These are phyloP conservation scores for Sclerotinia trifoliorum DNA, from an alignment of 2,329 filamentous ascomycete genomes.

Conservation along the genomic window DNA sequence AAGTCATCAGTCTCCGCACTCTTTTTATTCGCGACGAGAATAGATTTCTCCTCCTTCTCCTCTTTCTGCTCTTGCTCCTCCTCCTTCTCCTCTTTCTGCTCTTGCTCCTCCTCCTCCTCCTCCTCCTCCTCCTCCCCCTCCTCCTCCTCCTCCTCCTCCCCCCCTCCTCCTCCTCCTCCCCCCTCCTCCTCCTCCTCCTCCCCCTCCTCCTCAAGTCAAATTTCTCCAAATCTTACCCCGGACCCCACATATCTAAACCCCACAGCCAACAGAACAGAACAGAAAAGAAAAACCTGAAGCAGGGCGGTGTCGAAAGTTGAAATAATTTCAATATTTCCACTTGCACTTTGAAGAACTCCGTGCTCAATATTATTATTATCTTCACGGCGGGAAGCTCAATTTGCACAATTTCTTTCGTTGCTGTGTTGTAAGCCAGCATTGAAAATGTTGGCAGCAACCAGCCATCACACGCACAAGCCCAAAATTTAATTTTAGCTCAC, in stretches of 20 bases:
- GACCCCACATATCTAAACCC: background rate
- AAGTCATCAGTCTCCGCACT: background rate
- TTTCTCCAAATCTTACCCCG: background rate
- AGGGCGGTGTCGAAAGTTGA: background rate
- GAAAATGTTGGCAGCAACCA: background rate
- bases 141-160: too few relatives aligned
- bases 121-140: background rate
- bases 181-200: too few relatives aligned
- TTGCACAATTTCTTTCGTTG: background rate
- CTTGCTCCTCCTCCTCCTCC: too few relatives aligned
- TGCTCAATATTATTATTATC: background rate
- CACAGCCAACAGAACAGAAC: background rate
- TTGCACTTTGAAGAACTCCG: background rate
- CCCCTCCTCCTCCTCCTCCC: background rate
- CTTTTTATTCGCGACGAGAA: background rate
- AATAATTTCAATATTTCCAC: too few relatives aligned
- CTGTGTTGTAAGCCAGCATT: background rate
- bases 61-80: background rate
- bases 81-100: background rate
- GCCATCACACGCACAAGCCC: too few relatives aligned
- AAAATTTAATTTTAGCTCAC: too few relatives aligned
- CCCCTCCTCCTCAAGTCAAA: background rate
- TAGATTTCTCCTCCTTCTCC: background rate
- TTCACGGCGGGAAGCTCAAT: background rate
- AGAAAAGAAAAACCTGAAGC: background rate